A percentile compares a stretch with the other conserved stretches of the same genome.
phyloP scores from a whole-genome alignment of 768 basidiomycete genomes.

The Lyophyllum semitale region DNA sequence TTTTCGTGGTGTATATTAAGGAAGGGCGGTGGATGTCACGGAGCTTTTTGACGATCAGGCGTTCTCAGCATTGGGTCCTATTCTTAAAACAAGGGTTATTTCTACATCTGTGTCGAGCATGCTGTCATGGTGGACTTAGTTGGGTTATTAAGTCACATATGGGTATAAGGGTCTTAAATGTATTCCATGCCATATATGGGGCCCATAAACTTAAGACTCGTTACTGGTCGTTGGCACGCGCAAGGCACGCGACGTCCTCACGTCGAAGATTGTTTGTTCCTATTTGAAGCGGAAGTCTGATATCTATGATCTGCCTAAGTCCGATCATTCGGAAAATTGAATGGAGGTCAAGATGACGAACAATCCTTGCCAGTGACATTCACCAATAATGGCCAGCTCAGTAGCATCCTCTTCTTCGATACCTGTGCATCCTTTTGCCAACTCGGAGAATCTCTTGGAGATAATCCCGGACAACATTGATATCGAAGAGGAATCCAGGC shows the following conservation, averaged over 20 bases:
- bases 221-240: no score
- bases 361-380: not conserved
- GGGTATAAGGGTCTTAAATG: no score
- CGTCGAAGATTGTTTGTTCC: not conserved
- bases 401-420: conserved; percentile 8
- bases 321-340: not conserved
- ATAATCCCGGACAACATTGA: conserved; percentile 61
- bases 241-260: no score
- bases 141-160: no score
- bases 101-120: no score
- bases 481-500: conserved; percentile 64
- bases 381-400: conserved; percentile 4
- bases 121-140: no score
- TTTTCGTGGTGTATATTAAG: not conserved
- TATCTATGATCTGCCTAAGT: not conserved
- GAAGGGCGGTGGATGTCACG: not conserved
- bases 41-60: not conserved
- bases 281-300: not conserved
- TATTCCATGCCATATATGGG: no score
- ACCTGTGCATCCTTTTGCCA: conserved; percentile 44
- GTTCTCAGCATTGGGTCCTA: not conserved
- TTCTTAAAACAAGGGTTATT: no score
- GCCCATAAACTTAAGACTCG: no score
- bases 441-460: conserved; percentile 49
- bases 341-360: not conserved